Percentiles rank a stretch among this genome's conserved stretches.
phyloP scores from a whole-genome alignment of 1,139 yeast species.

The Scheffersomyces titani region DNA sequence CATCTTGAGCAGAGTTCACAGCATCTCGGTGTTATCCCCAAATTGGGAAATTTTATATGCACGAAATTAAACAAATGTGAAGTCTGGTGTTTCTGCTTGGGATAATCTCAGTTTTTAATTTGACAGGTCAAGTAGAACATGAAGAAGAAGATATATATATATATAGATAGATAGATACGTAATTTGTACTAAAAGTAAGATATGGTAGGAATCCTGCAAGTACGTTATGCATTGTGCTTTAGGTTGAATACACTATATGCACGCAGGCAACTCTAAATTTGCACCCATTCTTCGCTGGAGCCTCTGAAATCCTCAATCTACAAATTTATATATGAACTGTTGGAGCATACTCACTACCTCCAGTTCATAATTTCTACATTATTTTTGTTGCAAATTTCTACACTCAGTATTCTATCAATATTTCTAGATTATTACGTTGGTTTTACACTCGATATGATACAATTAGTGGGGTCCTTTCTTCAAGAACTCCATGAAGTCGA shows the following conservation, averaged over 20 bases:
- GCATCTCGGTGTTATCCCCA: not conserved
- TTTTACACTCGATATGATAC: not conserved
- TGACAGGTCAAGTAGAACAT: not conserved
- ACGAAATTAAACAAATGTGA: not conserved
- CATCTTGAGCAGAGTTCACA: not conserved
- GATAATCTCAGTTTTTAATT: not conserved
- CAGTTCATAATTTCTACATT: not conserved
- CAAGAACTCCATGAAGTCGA: constrained; percentile 53
- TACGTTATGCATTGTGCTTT: not conserved
- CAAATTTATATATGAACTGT: too few species aligned
- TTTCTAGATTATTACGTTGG: not conserved
- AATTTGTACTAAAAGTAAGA: not conserved
- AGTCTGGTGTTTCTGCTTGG: not conserved
- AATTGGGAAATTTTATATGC: not conserved
- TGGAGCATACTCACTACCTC: not conserved
- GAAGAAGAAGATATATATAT: not conserved
- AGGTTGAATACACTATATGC: not conserved
- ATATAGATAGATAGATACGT: not conserved
- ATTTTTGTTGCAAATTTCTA: not conserved
- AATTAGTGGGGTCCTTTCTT: constrained; percentile 36
- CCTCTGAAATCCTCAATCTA: not conserved
- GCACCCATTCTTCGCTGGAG: not conserved
- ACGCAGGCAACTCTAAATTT: not conserved
- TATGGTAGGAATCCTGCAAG: not conserved
- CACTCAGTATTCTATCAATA: not conserved